Evolutionary conservation across 2,329 filamentous ascomycete genomes (phyloP), one percentile per base, ranked within the genome.

Genomic region (Alternaria metachromatica): DNA sequence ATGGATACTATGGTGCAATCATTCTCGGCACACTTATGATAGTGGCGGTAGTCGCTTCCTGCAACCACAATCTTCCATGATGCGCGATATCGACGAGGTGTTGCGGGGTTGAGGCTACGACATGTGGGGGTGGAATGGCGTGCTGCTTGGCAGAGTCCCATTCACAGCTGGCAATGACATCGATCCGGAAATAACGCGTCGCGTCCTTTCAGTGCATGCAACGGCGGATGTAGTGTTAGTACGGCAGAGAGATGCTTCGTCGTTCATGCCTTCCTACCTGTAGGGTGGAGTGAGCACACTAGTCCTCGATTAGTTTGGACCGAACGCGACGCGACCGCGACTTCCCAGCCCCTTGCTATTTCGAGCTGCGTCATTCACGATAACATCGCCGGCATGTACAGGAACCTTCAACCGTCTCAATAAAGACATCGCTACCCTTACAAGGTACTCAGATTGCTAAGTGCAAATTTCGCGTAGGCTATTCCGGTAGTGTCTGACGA

Each of bases 91-190:
- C 28, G 45, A 48, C 18, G 8, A 49, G 49, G 56, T 63, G 49
- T 58, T 67, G 67, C 67, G 65, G 69, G 69, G 66, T 68, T 58
- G 46, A 8, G 15, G 58, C 21, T 51, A 54, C 69, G 69, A 65
- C 59, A 72, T 73, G 66, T 70, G 66, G 68, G 68, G 69, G 50
- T 55, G 25, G 13, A 30, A 74, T 74, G 62, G 61, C 72, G 70
- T 70, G 70, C 66, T 70, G 49, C 18, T 51, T 8, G 49, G 26
- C 48, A 51, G 48, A 5, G 26, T 33, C 8, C 0, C 18, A 33
- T 33, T n/a, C 18, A 33, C 15, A 12, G 10, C 48, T 33, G 18
- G 26, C 20, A 21, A 15, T 51, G 18, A 9, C 18, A 51, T 51
- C 20, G 13, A 51, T 21, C 48, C 26, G 48, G 26, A 33, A 51